A percentile compares a stretch with the other conserved stretches of the same genome.
Conservation (phyloP, 78 protist genomes). For the Thecamonas trahens region DNA sequence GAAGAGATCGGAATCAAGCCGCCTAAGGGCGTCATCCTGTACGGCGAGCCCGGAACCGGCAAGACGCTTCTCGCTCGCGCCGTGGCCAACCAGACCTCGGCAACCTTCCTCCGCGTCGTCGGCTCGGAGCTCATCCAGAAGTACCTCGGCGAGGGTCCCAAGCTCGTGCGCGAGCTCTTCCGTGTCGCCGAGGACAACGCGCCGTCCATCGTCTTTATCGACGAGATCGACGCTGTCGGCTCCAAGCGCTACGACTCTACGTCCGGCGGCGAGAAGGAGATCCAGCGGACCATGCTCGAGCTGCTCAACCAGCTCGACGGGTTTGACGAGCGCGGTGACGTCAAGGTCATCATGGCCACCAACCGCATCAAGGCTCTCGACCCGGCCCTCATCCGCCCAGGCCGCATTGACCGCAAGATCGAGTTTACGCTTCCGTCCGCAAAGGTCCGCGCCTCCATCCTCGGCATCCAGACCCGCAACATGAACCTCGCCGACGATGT, state of each 20-base stretch:
- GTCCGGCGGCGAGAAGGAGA: conserved; percentile 96
- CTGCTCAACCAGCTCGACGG: conserved; percentile 99
- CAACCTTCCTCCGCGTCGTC: conserved; percentile 97
- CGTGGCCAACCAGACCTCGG: conserved; percentile 97
- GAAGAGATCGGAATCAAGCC: conserved; percentile 98
- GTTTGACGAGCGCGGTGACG: conserved; percentile 96
- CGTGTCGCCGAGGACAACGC: conserved; percentile 93
- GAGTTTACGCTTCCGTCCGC: conserved; percentile 98
- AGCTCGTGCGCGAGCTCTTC: conserved; percentile 97
- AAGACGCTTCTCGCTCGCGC: conserved; percentile 99
- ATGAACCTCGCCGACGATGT: conserved; percentile 97
- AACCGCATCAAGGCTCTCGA: conserved; percentile 96
- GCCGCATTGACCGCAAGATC: conserved; percentile 99
- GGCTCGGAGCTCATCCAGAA: conserved; percentile 99
- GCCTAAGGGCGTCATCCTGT: conserved; percentile 98
- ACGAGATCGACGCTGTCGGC: conserved; percentile 99
- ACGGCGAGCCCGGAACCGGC: conserved; percentile 98
- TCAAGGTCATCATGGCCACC: conserved; percentile 99
- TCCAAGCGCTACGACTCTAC: conserved; percentile 94
- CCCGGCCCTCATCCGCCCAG: conserved; percentile 98
- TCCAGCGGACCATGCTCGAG: conserved; percentile 99
- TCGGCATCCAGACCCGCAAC: conserved; percentile 85
- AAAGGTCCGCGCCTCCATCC: conserved; percentile 82
- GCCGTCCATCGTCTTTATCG: conserved; percentile 99
- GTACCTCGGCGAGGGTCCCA: conserved; percentile 99